A percentile compares a stretch with the other conserved stretches of the same genome.
Evolutionary conservation across 2,329 filamentous ascomycete species (phyloP).

Genomic region (Fusarium acutatum): DNA sequence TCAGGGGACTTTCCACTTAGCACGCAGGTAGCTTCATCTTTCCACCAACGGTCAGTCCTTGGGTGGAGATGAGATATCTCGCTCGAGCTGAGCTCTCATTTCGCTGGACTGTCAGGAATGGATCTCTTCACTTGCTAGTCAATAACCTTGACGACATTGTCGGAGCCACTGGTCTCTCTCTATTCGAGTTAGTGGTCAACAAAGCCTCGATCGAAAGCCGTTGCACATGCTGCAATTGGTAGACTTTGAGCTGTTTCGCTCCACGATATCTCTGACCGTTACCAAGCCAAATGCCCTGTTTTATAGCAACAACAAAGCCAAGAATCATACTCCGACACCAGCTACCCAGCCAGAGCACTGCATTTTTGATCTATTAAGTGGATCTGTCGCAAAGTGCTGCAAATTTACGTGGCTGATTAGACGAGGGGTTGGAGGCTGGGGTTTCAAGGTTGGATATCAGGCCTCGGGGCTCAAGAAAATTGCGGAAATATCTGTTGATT

Average conservation of each 20-base stretch:
- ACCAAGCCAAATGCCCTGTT: slow-evolving; percentile 31
- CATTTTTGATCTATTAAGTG: slow-evolving; percentile 17
- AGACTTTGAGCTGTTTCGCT: slow-evolving; percentile 4
- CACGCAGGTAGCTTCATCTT: slow-evolving; percentile 24
- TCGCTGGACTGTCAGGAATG: slow-evolving; percentile 19
- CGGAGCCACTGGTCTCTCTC: slow-evolving; percentile 3
- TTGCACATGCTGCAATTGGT: slow-evolving; percentile 7
- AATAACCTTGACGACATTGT: slow-evolving; percentile 9
- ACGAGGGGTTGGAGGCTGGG: slow-evolving; percentile 39
- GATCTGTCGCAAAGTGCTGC: slow-evolving; percentile 20
- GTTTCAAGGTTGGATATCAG: background rate
- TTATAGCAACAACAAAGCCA: slow-evolving; percentile 26
- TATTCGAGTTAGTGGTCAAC: background rate
- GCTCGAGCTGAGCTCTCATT: slow-evolving; percentile 29
- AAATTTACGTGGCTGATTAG: slow-evolving; percentile 41
- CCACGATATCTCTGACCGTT: slow-evolving; percentile 24
- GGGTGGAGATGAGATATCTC: slow-evolving; percentile 31
- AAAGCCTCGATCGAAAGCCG: slow-evolving; percentile 2
- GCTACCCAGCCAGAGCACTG: slow-evolving; percentile 18
- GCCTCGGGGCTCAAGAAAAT: background rate
- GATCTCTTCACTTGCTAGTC: slow-evolving; percentile 21
- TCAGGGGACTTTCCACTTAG: slow-evolving; percentile 33
- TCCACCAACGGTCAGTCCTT: slow-evolving; percentile 30
- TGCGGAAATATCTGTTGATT: background rate
- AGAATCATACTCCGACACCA: slow-evolving; percentile 27